phyloP scores from a whole-genome alignment of 108 stramenopile genomes.

The Cyclotella atomus region DNA sequence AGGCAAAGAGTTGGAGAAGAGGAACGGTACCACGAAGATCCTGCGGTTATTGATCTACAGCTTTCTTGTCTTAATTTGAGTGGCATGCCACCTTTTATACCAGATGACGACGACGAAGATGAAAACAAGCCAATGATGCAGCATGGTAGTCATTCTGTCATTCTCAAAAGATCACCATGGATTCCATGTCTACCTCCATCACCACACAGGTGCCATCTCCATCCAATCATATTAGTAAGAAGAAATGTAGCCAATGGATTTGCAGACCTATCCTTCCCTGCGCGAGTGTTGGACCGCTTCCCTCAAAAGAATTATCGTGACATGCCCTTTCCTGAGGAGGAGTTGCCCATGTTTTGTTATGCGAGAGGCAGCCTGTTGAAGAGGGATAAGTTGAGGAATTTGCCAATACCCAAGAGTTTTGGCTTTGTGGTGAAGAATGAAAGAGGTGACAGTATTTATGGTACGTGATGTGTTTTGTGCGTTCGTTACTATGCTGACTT shows the following conservation, averaged over 20 bases:
- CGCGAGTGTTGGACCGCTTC: constrained; percentile 82
- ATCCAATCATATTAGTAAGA: constrained; percentile 49
- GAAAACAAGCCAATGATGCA: constrained; percentile 43
- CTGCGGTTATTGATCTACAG: constrained; percentile 74
- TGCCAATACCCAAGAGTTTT: constrained; percentile 72
- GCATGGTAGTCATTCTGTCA: constrained; percentile 9
- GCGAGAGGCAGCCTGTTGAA: constrained; percentile 74
- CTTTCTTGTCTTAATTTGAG: constrained; percentile 52
- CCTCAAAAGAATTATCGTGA: constrained; percentile 85
- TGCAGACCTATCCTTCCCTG: constrained; percentile 71
- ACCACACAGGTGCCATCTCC: constrained; percentile 8
- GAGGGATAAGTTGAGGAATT: constrained; percentile 69
- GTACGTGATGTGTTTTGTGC: constrained; percentile 17
- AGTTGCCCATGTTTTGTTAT: constrained; percentile 92
- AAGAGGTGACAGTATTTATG: constrained; percentile 77
- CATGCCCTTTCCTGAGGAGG: constrained; percentile 86
- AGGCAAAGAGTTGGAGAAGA: constrained; percentile 81
- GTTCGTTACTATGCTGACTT: neutral
- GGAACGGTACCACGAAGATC: constrained; percentile 85
- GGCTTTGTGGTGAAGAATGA: constrained; percentile 94
- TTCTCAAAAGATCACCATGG: constrained; percentile 41
- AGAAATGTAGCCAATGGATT: constrained; percentile 79
- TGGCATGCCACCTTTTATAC: constrained; percentile 49
- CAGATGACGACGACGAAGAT: constrained; percentile 29
- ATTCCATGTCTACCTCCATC: neutral